Conservation (phyloP, 805 yeast genomes). For the Sugiyamaella qingdaonensis region DNA sequence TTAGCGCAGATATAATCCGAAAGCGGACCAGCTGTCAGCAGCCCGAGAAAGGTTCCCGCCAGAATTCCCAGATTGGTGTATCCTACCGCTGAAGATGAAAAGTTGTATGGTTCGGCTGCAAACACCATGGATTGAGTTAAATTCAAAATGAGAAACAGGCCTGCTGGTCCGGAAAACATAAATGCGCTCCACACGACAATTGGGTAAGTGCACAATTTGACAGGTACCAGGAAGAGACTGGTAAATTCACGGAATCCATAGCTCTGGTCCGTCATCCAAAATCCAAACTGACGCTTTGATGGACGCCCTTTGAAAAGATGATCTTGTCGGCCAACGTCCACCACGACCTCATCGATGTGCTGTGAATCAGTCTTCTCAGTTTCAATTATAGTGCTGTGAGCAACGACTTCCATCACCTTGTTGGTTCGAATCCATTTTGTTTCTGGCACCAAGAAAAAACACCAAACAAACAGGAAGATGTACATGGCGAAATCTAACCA, state of each 20-base stretch:
- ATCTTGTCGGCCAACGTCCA: slow-evolving; percentile 1
- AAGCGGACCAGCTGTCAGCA: slow-evolving; percentile 11
- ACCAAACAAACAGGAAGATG: slow-evolving; percentile 3
- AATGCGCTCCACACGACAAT: slow-evolving; percentile 9
- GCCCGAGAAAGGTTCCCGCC: slow-evolving; percentile 8
- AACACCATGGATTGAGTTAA: slow-evolving; percentile 9
- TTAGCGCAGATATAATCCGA: slow-evolving; percentile 10
- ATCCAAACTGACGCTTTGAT: slow-evolving; percentile 3
- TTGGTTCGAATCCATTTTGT: slow-evolving; percentile 10
- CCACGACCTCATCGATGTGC: slow-evolving; percentile 1
- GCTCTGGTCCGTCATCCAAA: not conserved
- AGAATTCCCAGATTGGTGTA: slow-evolving; percentile 10
- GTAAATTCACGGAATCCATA: not conserved
- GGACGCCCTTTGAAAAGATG: slow-evolving; percentile 9
- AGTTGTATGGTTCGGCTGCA: slow-evolving; percentile 10
- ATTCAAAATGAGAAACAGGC: slow-evolving; percentile 5
- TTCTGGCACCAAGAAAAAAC: slow-evolving; percentile 8
- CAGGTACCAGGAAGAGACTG: slow-evolving; percentile 11
- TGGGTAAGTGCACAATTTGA: slow-evolving; percentile 6
- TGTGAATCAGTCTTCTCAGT: not conserved
- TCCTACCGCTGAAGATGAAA: slow-evolving; percentile 7
- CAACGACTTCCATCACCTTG: too few relatives aligned
- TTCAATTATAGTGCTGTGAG: too few relatives aligned
- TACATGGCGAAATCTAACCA: slow-evolving; percentile 10
- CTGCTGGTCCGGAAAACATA: slow-evolving; percentile 5